Conservation (phyloP, 345 rosid species). For the Euphorbia tirucalli region DNA sequence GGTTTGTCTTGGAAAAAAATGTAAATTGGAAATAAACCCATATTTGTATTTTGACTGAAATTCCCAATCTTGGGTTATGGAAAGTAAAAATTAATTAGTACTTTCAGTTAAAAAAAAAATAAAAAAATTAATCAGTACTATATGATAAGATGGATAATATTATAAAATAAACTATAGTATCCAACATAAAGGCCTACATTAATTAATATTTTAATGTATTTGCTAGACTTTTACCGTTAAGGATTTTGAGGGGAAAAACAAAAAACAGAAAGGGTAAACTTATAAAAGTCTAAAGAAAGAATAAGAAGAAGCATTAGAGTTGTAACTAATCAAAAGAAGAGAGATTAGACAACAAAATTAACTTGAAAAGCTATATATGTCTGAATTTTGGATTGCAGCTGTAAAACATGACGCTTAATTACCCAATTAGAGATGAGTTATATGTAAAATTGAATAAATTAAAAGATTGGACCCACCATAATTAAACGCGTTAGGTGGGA, state of each 20-base stretch:
- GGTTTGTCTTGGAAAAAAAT: too few species aligned
- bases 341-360: background rate
- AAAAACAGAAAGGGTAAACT: background rate
- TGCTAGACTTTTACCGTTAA: background rate
- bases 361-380: slow-evolving; percentile 13
- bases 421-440: background rate
- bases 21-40: too few species aligned
- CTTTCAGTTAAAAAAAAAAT: too few species aligned
- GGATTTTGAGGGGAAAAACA: background rate
- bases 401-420: slow-evolving; percentile 3
- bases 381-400: slow-evolving; percentile 45
- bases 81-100: too few species aligned
- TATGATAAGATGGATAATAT: background rate
- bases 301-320: background rate
- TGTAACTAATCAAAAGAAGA: background rate
- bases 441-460: background rate
- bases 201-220: too few species aligned
- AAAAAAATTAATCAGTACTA: too few species aligned
- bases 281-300: background rate
- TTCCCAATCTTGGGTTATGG: too few species aligned
- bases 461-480: slow-evolving; percentile 17
- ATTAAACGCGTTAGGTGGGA: slow-evolving; percentile 42
- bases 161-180: background rate
- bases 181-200: background rate
- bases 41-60: too few species aligned